Evolutionary conservation across 208 protist species (phyloP).

Genomic region (Crithidia bombi): DNA sequence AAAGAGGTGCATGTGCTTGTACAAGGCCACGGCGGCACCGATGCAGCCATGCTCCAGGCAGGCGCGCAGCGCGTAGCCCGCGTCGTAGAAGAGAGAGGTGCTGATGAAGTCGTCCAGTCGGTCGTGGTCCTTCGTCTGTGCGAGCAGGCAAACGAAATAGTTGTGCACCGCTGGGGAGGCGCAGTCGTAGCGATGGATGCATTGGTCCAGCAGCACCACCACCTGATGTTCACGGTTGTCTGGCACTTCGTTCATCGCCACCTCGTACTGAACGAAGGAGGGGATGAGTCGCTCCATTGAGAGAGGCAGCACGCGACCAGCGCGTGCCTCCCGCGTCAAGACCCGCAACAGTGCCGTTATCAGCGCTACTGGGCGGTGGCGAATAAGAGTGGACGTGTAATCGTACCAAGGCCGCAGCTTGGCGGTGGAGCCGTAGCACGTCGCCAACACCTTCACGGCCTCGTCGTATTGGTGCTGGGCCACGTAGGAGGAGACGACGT

Average conservation of each 20-base stretch:
- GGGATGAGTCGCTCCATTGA: slow-evolving; percentile 89
- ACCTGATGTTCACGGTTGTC: slow-evolving; percentile 88
- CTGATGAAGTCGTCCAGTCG: slow-evolving; percentile 84
- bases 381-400: slow-evolving; percentile 89
- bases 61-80: slow-evolving; percentile 91
- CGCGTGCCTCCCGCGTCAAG: slow-evolving; percentile 46
- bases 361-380: slow-evolving; percentile 79
- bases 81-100: slow-evolving; percentile 81
- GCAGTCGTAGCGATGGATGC: slow-evolving; percentile 84
- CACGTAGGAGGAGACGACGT: slow-evolving; percentile 55
- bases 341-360: slow-evolving; percentile 69
- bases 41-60: slow-evolving; percentile 81
- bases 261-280: slow-evolving; percentile 90
- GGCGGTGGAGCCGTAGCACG: slow-evolving; percentile 33
- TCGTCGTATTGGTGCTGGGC: slow-evolving; percentile 43
- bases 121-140: slow-evolving; percentile 63
- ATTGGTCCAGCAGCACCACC: slow-evolving; percentile 92
- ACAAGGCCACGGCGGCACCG: slow-evolving; percentile 90
- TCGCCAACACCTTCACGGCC: slow-evolving; percentile 56
- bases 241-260: slow-evolving; percentile 56
- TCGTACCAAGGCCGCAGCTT: slow-evolving; percentile 89
- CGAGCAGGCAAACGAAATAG: slow-evolving; percentile 94
- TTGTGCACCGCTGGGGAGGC: slow-evolving; percentile 92
- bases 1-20: slow-evolving; percentile 91
- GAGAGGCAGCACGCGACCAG: slow-evolving; percentile 59